phyloP scores from a whole-genome alignment of 331 rosid genomes.

The Quercus phellos region DNA sequence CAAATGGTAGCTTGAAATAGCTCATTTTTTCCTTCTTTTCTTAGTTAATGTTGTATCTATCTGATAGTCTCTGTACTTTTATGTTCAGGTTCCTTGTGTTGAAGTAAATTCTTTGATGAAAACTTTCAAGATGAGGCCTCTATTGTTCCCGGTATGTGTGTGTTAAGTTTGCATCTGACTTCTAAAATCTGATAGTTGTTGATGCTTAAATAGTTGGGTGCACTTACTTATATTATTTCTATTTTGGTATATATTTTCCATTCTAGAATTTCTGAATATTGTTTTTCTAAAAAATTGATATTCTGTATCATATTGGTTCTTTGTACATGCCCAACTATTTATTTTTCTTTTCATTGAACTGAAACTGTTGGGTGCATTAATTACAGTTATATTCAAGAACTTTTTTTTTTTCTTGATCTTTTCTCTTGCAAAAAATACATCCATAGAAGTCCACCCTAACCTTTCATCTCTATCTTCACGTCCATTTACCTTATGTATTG shows the following conservation, averaged over 20 bases:
- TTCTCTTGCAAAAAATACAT: neutral
- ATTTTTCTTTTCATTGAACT: neutral
- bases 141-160: constrained; percentile 68
- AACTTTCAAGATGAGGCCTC: constrained; percentile 85
- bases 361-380: neutral
- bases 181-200: neutral
- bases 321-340: neutral
- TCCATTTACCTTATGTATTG: constrained; percentile 24
- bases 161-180: constrained; percentile 15
- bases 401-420: neutral
- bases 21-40: neutral
- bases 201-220: neutral
- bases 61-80: constrained; percentile 18
- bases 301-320: neutral
- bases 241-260: neutral
- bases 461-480: constrained; percentile 3
- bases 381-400: neutral
- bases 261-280: neutral
- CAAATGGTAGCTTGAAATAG: neutral
- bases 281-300: neutral
- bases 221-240: neutral
- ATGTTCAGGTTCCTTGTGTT: constrained; percentile 77
- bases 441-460: constrained; percentile 1
- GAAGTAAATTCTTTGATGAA: constrained; percentile 89
- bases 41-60: neutral